Evolutionary conservation across 2,329 filamentous ascomycete species (phyloP).

Genomic region (Cytospora chrysosperma): DNA sequence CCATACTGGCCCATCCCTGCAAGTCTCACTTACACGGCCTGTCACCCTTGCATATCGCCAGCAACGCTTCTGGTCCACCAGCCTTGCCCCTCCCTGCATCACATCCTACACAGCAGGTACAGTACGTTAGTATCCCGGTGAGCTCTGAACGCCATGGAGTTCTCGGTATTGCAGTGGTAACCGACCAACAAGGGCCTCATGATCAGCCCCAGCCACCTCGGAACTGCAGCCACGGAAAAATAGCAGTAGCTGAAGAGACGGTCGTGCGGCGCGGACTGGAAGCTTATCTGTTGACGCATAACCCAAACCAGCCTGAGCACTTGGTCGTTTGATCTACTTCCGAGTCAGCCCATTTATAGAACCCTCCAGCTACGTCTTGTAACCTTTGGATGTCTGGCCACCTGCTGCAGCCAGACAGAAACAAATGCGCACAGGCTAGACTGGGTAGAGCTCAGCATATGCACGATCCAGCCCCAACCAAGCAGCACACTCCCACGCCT

Average conservation of each 20-base stretch:
- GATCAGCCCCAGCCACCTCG: not conserved
- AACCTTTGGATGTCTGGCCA: not conserved
- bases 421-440: not conserved
- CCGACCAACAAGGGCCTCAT: not conserved
- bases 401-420: too few relatives aligned
- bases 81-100: not conserved
- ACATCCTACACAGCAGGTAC: too few relatives aligned
- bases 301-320: not conserved
- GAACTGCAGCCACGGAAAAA: not conserved
- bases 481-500: not conserved
- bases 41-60: not conserved
- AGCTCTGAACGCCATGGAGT: not conserved
- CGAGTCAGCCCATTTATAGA: not conserved
- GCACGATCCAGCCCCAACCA: not conserved
- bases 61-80: not conserved
- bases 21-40: not conserved
- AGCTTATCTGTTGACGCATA: not conserved
- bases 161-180: not conserved
- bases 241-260: not conserved
- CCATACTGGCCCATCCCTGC: not conserved
- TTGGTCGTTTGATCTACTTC: not conserved
- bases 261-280: not conserved
- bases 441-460: not conserved
- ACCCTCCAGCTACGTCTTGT: not conserved
- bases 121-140: not conserved